Percentiles rank a stretch among this genome's conserved stretches.
These are phyloP conservation scores for Detonula confervacea DNA, from an alignment of 352 stramenopile species.

Conservation along the genomic window DNA sequence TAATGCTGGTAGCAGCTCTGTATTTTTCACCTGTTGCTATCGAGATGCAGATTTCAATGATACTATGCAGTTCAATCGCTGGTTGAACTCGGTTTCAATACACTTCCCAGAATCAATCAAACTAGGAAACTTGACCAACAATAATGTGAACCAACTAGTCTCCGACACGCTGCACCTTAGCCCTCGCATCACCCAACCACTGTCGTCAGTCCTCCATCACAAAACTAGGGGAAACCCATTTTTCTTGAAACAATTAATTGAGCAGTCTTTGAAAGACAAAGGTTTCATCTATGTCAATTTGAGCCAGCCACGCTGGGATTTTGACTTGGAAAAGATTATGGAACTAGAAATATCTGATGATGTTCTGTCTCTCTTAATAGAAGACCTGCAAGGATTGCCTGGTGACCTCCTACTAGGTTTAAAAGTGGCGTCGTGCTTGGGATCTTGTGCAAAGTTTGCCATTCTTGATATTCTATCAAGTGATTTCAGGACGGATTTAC, in stretches of 20 bases:
- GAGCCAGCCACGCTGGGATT: constrained; percentile 21
- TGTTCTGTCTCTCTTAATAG: constrained; percentile 39
- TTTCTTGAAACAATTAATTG: constrained; percentile 31
- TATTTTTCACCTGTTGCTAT: constrained; percentile 46
- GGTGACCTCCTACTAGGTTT: constrained; percentile 36
- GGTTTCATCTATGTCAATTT: constrained; percentile 32
- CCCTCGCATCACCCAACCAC: constrained; percentile 44
- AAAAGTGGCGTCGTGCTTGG: constrained; percentile 36
- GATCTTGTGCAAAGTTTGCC: constrained; percentile 6
- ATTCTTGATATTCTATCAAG: constrained; percentile 30
- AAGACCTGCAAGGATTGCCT: constrained; percentile 25
- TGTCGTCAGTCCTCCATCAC: constrained; percentile 29
- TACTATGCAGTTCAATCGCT: constrained; percentile 7
- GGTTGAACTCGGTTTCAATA: constrained; percentile 20
- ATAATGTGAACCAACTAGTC: constrained; percentile 44
- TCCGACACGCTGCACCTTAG: constrained; percentile 39
- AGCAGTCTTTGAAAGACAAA: constrained; percentile 17
- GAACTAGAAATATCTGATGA: constrained; percentile 42
- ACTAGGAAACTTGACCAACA: constrained; percentile 24
- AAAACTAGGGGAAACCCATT: constrained; percentile 46
- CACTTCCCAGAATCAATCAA: constrained; percentile 30
- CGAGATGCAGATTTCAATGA: constrained; percentile 21
- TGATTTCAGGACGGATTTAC: not conserved
- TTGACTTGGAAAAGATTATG: constrained; percentile 40
- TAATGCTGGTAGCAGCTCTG: not conserved